Base-by-base conservation (phyloP, 2,329 filamentous ascomycete species). In the Colletotrichum truncatum region DNA sequence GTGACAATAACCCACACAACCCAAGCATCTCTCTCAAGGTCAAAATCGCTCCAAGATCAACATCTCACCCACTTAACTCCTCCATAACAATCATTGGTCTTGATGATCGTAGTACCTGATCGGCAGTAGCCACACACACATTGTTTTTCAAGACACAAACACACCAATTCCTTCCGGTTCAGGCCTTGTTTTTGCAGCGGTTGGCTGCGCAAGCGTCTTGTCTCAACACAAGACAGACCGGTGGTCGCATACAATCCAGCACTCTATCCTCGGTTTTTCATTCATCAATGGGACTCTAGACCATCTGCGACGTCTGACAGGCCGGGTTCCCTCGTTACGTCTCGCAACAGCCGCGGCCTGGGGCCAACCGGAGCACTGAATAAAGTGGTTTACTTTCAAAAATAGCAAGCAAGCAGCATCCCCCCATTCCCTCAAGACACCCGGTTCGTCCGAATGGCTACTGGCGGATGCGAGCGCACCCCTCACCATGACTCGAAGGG, bases 171-270 rank as follows among this genome's bases (percentile, higher is more conserved):
- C 57, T 4, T 61, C 56, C 39, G 43, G 56, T 32, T 28, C 58
- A 18, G 39, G 11, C 30, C 49, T 41, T 39, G 48, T 39, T 36
- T 28, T 38, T 8, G 39, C 58, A 57, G 41, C 63, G 34, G 36
- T 32, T 57, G 43, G 63, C 36, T 52, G 43, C 58, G 46, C 58
- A 64, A 49, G 56, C 59, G 51, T 53, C 46, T 30, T 64, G 64
- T 66, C 64, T 66, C 59, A 64, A 45, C 59, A 48, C 59, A 52
- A 53, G 59, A 64, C 64, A 52, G 36, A 60, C 64, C 38, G 26
- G 34, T 62, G 57, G 41, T 56, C 36, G 39, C 41, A 38, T 49
- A 18, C 38, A 59, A 52, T 38, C n/a, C 59, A 49, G 23, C 59
- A 62, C 41, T 62, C 43, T 56, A 60, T 43, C 41, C 39, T 64